These are phyloP conservation scores for Moringa oleifera DNA, from an alignment of 345 rosid genomes.

Conservation along the genomic window DNA sequence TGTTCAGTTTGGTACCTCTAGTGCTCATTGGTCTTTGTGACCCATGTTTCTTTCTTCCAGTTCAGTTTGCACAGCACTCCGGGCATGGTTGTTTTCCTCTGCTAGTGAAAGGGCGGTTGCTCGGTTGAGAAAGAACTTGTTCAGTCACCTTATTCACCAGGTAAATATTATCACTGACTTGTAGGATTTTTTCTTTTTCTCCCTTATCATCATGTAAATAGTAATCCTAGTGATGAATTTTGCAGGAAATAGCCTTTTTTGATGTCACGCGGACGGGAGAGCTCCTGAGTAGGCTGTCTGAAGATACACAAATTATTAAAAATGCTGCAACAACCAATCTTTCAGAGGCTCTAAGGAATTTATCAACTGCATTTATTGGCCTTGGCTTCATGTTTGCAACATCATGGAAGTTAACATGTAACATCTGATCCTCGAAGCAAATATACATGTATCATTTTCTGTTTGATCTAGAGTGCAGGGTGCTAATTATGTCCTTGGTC, in stretches of 20 bases:
- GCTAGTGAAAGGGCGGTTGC: slow-evolving; percentile 69
- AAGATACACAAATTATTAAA: slow-evolving; percentile 64
- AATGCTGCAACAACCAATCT: slow-evolving; percentile 72
- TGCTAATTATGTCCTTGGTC: slow-evolving; percentile 13
- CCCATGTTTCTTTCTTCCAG: slow-evolving; percentile 17
- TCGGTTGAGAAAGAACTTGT: slow-evolving; percentile 49
- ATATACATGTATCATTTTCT: neutral
- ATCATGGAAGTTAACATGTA: slow-evolving; percentile 65
- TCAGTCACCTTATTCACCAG: slow-evolving; percentile 54
- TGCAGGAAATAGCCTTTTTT: slow-evolving; percentile 59
- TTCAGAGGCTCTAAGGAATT: slow-evolving; percentile 54
- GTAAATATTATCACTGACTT: slow-evolving; percentile 12
- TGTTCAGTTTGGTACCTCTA: neutral
- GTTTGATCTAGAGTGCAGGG: neutral
- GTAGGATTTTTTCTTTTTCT: neutral
- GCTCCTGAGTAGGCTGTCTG: slow-evolving; percentile 58
- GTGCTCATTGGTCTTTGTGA: neutral
- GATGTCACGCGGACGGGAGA: slow-evolving; percentile 67
- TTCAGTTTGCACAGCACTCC: slow-evolving; percentile 52
- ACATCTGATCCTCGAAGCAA: slow-evolving; percentile 1
- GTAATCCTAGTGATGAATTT: neutral
- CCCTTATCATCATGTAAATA: neutral
- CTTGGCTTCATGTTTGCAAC: slow-evolving; percentile 62
- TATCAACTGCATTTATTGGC: slow-evolving; percentile 51
- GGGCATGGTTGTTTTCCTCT: slow-evolving; percentile 54